Evolutionary conservation across 2,329 filamentous ascomycete species (phyloP), one percentile per base, ranked within the genome.

Genomic region (Microascus cirrosus): DNA sequence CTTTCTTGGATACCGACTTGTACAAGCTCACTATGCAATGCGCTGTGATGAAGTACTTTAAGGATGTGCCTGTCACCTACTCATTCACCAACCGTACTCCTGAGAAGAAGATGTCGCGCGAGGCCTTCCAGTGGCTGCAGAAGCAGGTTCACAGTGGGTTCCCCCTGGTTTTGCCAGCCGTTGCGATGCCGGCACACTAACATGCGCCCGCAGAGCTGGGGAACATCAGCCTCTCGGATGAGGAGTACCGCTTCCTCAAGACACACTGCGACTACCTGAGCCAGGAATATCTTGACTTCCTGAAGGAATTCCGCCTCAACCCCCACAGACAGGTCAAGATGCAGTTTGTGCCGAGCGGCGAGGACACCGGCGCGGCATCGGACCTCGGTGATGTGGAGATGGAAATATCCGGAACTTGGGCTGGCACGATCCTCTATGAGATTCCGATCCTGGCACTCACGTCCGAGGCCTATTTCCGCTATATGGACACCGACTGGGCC

Each of bases 11-110:
- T 68, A 93, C 88, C 18, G 83, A 86, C 64, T 68, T 99, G 61
- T 99, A 96, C 82, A 99, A 99, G 74, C 74, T 99, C 72, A 99
- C 94, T 22, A 99, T 99, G 94, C 94, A 99, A 86, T 96, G 89
- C 69, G 91, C 91, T 61, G 87, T 97, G 63, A 81, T 95, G 64
- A 95, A 95, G 72, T 95, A 92, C 76, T 97, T 95, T 71, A 87
- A 87, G 36, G 79, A 92, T 59, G 76, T 84, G 65, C 82, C 86
- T 52, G 94, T 97, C 59, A 91, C 89, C 2, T 99, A 97, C 69
- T 84, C 88, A 60, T 96, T 95, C 74, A 97, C 91, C 56, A 99
- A 99, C 70, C 87, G 94, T 55, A 99, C 94, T 1, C 90, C 90
- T 8, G 85, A 96, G 61, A 95, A 96, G 84, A 91, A 92, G 70